Base-by-base conservation (phyloP, 1,139 yeast species). In the Starmera stellimalicola region DNA sequence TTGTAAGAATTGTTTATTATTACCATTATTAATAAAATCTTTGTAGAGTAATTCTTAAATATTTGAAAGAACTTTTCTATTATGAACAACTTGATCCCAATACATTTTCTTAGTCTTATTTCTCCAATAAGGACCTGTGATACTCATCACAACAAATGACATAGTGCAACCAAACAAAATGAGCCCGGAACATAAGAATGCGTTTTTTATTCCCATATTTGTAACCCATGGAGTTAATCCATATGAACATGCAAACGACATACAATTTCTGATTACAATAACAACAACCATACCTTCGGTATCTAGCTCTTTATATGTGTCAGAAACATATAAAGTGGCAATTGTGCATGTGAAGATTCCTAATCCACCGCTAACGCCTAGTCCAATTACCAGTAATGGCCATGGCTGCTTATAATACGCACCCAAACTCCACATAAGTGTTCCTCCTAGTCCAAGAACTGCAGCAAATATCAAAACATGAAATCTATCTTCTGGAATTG, bases 311-410 rank as follows among this genome's bases (percentile, higher is more conserved):
- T 68, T 71, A 46, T 74, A 74, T 39, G 67, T 56, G 39, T 75
- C 81, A 36, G 72, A 62, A 3, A 68, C 65, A 45, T 73, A 75
- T 0, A 77, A 65, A 31, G 72, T 65, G 2, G 73, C 58, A 7
- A 71, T 58, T 36, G 68, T 62, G 64, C 73, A 68, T 16, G 77
- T 69, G 47, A 73, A 68, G 27, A 58, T 43, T 43, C 63, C 58
- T 14, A 57, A 42, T 10, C 65, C 65, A 9, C 78, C 80, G 37
- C 73, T 55, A 15, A 69, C 52, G 2, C 78, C 79, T 48, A 70
- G 63, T 4, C 79, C 79, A 35, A 74, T 40, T 5, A 73, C 62
- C 6, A 70, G 57, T 12, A 73, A 60, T 24, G 73, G 61, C 81
- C 81, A 75, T 34, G 60, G 63, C n/a, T 54, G 45, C 7, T 55